Percentiles rank a stretch among this genome's conserved stretches.
These are phyloP conservation scores for Polygonum maritimum DNA, from an alignment of 148 eudicot species.

Conservation along the genomic window DNA sequence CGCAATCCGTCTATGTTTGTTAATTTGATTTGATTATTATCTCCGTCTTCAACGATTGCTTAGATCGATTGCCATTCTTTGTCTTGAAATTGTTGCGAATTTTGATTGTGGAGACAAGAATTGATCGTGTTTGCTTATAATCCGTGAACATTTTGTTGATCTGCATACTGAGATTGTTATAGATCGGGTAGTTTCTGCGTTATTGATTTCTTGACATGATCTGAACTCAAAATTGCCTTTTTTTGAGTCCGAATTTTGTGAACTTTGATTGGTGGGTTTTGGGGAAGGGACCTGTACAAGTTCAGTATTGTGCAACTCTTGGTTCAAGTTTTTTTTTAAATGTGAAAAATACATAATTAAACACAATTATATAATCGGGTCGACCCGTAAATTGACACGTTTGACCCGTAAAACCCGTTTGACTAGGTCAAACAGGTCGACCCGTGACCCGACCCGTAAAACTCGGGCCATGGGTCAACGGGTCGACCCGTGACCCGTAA, in stretches of 20 bases:
- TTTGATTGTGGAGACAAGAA: background rate
- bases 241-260: background rate
- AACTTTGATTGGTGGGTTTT: background rate
- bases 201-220: background rate
- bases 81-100: background rate
- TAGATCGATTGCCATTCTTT: background rate
- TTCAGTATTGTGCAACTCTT: background rate
- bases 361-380: no score
- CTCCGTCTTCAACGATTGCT: background rate
- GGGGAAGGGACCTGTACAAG: background rate
- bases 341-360: no score
- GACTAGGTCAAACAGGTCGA: no score
- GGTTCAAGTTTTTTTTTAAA: no score
- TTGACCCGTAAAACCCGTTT: no score
- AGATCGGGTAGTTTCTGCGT: background rate
- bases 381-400: no score
- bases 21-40: background rate
- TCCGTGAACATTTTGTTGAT: background rate
- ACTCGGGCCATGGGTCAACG: no score
- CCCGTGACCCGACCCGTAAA: no score
- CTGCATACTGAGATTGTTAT: background rate
- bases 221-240: background rate
- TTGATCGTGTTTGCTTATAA: background rate
- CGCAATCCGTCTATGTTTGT: background rate
- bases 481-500: no score